Evolutionary conservation across 306 rosid species (phyloP), one percentile per base, ranked within the genome.

Genomic region (Vachellia collinsii): DNA sequence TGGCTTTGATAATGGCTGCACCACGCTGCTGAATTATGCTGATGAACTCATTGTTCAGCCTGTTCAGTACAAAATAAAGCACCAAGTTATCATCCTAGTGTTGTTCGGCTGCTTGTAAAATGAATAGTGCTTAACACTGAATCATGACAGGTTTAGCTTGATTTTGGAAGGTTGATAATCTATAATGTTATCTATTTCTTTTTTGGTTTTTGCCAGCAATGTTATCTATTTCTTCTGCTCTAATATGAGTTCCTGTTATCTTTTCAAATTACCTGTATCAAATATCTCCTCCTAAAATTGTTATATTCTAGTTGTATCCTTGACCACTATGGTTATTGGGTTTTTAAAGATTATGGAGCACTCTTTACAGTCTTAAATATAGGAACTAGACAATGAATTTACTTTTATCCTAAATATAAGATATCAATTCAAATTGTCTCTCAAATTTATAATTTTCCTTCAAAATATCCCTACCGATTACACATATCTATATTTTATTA

Each of bases 31-130:
- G 93, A 46, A 89, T 90, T 0, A 87, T 78, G 87, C 89, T 25
- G 84, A 91, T 93, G 86, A 95, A 93, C 80, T 89, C 94, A 0
- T 72, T 85, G 56, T 91, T 93, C 72, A 91, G 76, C 99, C 98
- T 95, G 39, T 0, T 48, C 93, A 48, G 1, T 36, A 62, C 47
- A 70, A 59, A 29, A 44, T 23, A 5, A 79, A 69, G 66, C 23
- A 46, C 1, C 39, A 74, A 46, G 69, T 53, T 44, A 70, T 25
- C 62, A 48, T 48, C 54, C 7, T 8, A 58, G 44, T 34, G 64
- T 44, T 34, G 65, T 39, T 42, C 4, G 4, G 48, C 34, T 77
- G 64, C 43, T 75, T 3, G 72, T 25, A 67, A 17, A 67, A 37
- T 67, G 41, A 67, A 38, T 29, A 29, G 2, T 67, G 47, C 11